phyloP scores from a whole-genome alignment of 1,284 basidiomycete genomes.

The Ceratobasidium sp. region DNA sequence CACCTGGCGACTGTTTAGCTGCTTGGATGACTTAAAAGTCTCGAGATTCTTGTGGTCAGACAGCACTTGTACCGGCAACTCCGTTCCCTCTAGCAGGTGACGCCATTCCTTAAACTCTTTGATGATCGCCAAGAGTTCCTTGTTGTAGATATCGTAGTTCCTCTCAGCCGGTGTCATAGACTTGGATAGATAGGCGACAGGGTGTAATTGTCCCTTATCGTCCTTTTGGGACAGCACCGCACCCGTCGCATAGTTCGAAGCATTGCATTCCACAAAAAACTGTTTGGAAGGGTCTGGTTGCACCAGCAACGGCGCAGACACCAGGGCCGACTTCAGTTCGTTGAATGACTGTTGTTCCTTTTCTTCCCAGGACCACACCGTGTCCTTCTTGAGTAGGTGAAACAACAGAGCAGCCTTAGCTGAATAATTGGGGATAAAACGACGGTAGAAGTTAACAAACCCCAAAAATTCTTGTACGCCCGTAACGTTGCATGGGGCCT shows the following conservation, averaged over 20 bases:
- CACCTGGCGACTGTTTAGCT: too few relatives aligned
- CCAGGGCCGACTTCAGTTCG: background rate
- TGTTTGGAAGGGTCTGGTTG: background rate
- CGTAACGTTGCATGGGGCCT: conserved; percentile 50
- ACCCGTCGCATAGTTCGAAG: conserved; percentile 52
- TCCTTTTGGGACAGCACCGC: conserved; percentile 49
- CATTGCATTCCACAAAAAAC: conserved; percentile 50
- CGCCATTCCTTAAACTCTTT: conserved; percentile 51
- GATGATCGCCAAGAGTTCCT: conserved; percentile 56
- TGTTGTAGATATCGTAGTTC: conserved; percentile 57
- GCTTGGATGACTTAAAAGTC: too few relatives aligned
- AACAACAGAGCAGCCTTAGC: background rate
- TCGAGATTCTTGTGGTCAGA: too few relatives aligned
- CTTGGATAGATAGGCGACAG: conserved; percentile 51
- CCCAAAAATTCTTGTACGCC: conserved; percentile 55
- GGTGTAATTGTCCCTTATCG: conserved; percentile 38
- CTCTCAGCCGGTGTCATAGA: conserved; percentile 53
- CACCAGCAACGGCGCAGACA: background rate
- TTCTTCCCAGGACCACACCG: background rate
- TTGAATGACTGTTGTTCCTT: background rate
- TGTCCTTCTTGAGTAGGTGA: background rate
- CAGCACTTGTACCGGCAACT: too few relatives aligned
- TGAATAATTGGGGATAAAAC: conserved; percentile 52
- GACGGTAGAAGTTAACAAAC: conserved; percentile 46
- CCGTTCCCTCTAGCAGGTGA: conserved; percentile 52